Base-by-base conservation (phyloP, 2,329 filamentous ascomycete genomes). In the Colletotrichum ledebouriae region DNA sequence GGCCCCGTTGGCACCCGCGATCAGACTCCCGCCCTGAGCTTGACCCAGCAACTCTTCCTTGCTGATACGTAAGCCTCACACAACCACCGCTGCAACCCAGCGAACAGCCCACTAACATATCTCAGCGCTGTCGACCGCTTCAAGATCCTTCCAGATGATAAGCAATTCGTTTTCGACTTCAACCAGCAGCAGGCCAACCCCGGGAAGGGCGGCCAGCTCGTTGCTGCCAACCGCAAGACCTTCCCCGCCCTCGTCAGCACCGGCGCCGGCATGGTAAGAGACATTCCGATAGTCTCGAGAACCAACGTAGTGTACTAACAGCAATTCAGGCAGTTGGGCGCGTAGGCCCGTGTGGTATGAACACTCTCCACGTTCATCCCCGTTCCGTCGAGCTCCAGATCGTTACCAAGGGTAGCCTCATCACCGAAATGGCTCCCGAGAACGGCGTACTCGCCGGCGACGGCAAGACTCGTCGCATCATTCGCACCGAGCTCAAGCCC, bases 241-340 rank as follows among this genome's bases (percentile, higher is more conserved):
- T 89, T 88, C 77, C 86, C 87, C 3, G 85, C 86, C 29, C 82
- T 89, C 20, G 83, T 86, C 20, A 82, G 83, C 55, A 85, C 84
- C 4, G 82, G 82, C 20, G 76, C 83, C 41, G 81, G 81, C 65
- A 85, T 86, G 79, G 58, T 59, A 59, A 47, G 29, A 12, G 20
- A 15, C 11, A 15, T 29, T 3, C 2, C 22, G 20, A 11, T 20
- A 15, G 2, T 17, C 34, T 3, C 20, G 11, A 39, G 17, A 1
- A 11, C 3, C 34, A 11, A 39, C 11, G 17, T 34, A 53, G 9
- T 5, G 39, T 39, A 20, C 52, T 55, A 5, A 55, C 11, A 33
- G 13, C 7, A 2, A 15, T 0, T 12, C 1, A 13, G 56, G 84
- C 84, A 3, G 76, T 88, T 7, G 85, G 84, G 46, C 83, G 83